Base-by-base conservation (phyloP, 768 basidiomycete species). In the Suillus placidus region DNA sequence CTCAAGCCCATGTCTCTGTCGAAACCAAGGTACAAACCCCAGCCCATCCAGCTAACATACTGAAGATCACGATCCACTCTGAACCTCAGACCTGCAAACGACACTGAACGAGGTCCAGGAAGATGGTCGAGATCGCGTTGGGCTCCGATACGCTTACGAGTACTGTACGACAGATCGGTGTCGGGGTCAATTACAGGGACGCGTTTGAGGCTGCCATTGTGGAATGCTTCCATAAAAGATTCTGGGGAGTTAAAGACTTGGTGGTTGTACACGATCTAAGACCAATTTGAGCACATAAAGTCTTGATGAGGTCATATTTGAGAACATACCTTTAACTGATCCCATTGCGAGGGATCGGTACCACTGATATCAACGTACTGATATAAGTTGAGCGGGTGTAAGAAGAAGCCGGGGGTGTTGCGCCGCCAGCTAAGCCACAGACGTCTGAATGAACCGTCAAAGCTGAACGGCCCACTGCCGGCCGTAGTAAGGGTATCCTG, bases 11-110 rank as follows among this genome's bases (percentile, higher is more conserved):
- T 89, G 70, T 90, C 89, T 35, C 87, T 73, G 63, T 87, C 86
- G 70, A 89, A 90, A 60, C 85, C 83, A 37, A 88, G 78, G 67
- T 84, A 88, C 73, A 88, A 63, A 0, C 81, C 79, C 87, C 87
- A 89, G 3, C 86, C 86, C 85, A 90, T 85, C 88, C 88, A 90
- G 54, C 81, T 85, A n/a, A 90, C 74, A 67, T 84, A 88, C 67
- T 85, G 80, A 52, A 77, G 75, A 43, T 80, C 79, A 30, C 70
- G 71, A 68, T 90, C 85, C 2, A 89, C 83, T 47, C 85, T 77
- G 71, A 84, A 89, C 4, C 88, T 80, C 66, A 84, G 71, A 0
- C 89, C 88, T 9, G 82, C 83, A 72, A 89, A 89, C 2, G 83
- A 82, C 0, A 90, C 86, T 0, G 82, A 81, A 47, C 89, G 83